Evolutionary conservation across 2,329 filamentous ascomycete species (phyloP).

Genomic region (Chrysoporthe deuterocubensis): DNA sequence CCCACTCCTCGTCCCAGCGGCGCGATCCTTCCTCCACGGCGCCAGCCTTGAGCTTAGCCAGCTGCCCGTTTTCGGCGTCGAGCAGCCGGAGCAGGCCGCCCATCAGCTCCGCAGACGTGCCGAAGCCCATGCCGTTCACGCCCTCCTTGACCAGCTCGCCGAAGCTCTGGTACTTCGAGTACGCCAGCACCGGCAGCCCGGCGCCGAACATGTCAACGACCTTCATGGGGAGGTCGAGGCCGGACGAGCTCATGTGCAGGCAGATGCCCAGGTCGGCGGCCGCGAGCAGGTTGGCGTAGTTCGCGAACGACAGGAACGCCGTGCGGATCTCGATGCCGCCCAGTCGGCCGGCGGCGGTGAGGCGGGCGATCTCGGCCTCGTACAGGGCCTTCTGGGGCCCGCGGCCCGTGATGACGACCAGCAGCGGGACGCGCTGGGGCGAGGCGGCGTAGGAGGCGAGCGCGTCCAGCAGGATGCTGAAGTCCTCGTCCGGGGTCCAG

Average conservation of each 20-base stretch:
- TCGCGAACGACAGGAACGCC: conserved; percentile 80
- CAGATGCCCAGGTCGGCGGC: conserved; percentile 89
- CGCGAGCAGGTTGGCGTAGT: conserved; percentile 84
- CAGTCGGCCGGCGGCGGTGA: conserved; percentile 67
- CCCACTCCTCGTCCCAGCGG: conserved; percentile 94
- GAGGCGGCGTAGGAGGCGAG: conserved; percentile 67
- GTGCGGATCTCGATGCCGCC: conserved; percentile 74
- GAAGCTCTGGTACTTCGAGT: conserved; percentile 85
- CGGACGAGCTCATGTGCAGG: conserved; percentile 89
- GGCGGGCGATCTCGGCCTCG: conserved; percentile 63
- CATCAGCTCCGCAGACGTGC: conserved; percentile 68
- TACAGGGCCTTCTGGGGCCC: conserved; percentile 84
- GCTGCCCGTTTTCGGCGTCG: conserved; percentile 52
- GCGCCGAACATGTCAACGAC: conserved; percentile 99
- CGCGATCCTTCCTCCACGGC: conserved; percentile 74
- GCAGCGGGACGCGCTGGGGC: conserved; percentile 59
- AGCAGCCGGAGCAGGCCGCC: conserved; percentile 69
- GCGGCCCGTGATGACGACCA: conserved; percentile 93
- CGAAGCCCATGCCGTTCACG: conserved; percentile 84
- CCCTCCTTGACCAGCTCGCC: conserved; percentile 87
- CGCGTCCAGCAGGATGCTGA: conserved; percentile 82
- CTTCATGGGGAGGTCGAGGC: conserved; percentile 98
- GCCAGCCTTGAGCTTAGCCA: conserved; percentile 67
- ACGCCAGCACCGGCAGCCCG: conserved; percentile 87
- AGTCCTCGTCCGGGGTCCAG: conserved; percentile 97